Percentiles rank a stretch among this genome's conserved stretches.
These are phyloP conservation scores for Ceratocystis cacaofunesta DNA, from an alignment of 2,329 filamentous ascomycete species.

Conservation along the genomic window DNA sequence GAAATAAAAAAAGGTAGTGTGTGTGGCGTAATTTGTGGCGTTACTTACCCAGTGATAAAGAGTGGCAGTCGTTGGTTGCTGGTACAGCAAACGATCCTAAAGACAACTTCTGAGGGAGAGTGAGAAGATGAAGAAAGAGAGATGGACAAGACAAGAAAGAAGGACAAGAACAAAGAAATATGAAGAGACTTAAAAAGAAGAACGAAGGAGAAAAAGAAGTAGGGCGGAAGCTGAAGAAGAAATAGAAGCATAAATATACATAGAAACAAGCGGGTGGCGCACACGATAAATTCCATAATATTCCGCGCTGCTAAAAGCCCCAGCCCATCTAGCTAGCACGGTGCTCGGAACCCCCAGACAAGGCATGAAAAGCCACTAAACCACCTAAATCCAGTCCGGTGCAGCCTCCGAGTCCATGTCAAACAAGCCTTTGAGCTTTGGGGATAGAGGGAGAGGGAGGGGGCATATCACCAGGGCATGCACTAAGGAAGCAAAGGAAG, in stretches of 20 bases:
- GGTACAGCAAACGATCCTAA: not conserved
- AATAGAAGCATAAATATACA: slow-evolving; percentile 1
- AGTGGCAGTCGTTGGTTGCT: not conserved
- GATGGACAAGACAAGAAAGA: not conserved
- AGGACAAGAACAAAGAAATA: slow-evolving; percentile 1
- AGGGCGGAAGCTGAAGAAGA: not conserved
- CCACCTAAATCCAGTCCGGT: slow-evolving; percentile 3
- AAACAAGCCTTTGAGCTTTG: not conserved
- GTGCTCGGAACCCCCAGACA: not conserved
- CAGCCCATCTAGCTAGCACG: not conserved
- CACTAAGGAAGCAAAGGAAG: slow-evolving; percentile 2
- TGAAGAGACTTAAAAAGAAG: not conserved
- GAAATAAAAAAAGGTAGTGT: not conserved
- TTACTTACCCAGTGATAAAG: not conserved
- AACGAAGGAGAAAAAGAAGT: not conserved
- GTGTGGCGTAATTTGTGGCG: not conserved
- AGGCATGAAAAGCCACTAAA: slow-evolving; percentile 4
- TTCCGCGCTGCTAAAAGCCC: not conserved
- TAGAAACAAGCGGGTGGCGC: slow-evolving; percentile 3
- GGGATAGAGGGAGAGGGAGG: not conserved
- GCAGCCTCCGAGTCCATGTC: not conserved
- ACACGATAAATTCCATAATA: slow-evolving; percentile 1
- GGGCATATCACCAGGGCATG: not conserved
- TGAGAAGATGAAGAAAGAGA: not conserved
- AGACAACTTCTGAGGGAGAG: not conserved